phyloP scores from a whole-genome alignment of 805 yeast species.

The Metschnikowia gelsemii region DNA sequence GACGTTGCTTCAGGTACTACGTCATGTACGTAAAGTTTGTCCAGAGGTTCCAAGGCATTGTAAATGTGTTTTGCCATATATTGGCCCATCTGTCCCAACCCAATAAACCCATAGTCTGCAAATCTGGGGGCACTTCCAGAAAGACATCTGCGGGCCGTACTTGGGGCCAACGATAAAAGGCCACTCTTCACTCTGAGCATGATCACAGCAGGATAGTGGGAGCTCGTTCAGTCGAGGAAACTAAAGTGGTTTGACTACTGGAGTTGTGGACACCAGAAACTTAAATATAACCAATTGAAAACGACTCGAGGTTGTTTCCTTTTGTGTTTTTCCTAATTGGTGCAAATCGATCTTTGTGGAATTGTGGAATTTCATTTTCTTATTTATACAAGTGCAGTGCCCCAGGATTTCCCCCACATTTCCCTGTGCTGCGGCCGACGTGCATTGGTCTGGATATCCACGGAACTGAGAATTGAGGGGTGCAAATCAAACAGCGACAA shows the following conservation, averaged over 20 bases:
- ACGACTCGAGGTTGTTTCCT: too few relatives aligned
- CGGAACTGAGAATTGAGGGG: constrained; percentile 9
- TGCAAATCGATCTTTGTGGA: too few relatives aligned
- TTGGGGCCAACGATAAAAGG: neutral
- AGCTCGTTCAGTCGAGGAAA: too few relatives aligned
- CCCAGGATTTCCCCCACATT: constrained; percentile 12
- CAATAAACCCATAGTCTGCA: constrained; percentile 49
- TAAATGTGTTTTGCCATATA: constrained; percentile 54
- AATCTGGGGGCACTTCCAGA: constrained; percentile 3
- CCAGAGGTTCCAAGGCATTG: constrained; percentile 36
- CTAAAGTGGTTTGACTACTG: too few relatives aligned
- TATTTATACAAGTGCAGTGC: constrained; percentile 3
- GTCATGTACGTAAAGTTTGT: constrained; percentile 46
- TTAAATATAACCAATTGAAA: too few relatives aligned
- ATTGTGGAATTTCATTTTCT: neutral
- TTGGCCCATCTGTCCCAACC: constrained; percentile 58
- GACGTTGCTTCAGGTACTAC: constrained; percentile 30
- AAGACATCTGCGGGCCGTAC: constrained; percentile 10
- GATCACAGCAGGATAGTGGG: neutral
- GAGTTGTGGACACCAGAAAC: too few relatives aligned
- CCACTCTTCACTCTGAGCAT: constrained; percentile 3
- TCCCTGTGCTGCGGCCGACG: constrained; percentile 7
- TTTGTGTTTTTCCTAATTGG: too few relatives aligned
- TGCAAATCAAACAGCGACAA: neutral
- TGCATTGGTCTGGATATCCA: constrained; percentile 11